Percentiles rank a stretch among this genome's conserved stretches.
These are phyloP conservation scores for Pelargonium nanum DNA, from an alignment of 345 rosid species.

Conservation along the genomic window DNA sequence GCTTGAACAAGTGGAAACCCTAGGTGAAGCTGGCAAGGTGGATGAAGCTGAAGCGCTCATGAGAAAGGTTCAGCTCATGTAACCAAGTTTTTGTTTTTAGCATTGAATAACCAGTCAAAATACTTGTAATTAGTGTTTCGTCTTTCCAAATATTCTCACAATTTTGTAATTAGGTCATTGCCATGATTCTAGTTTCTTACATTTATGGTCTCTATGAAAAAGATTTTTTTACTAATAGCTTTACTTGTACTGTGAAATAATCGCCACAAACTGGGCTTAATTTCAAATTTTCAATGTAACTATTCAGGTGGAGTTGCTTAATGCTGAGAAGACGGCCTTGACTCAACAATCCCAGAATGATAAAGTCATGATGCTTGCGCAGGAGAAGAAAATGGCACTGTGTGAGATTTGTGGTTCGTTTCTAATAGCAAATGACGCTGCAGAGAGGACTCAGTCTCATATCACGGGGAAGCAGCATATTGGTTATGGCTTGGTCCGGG, in stretches of 20 bases:
- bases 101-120: no score
- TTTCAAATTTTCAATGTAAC: neutral
- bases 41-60: conserved; percentile 99
- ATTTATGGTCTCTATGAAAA: neutral
- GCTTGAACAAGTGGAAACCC: conserved; percentile 88
- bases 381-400: conserved; percentile 94
- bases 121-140: neutral
- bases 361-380: conserved; percentile 63
- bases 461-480: conserved; percentile 93
- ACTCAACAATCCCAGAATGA: conserved; percentile 62
- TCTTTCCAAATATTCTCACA: neutral
- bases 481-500: conserved; percentile 96
- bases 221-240: neutral
- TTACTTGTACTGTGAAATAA: neutral
- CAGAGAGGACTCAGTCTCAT: conserved; percentile 96
- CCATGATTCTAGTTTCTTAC: neutral
- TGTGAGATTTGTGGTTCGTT: conserved; percentile 98
- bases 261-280: neutral
- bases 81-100: neutral
- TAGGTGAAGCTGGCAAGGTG: conserved; percentile 97
- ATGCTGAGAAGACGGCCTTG: conserved; percentile 59
- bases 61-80: conserved; percentile 58
- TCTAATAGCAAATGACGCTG: conserved; percentile 91
- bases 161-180: neutral
- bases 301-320: conserved; percentile 76